Evolutionary conservation across 306 rosid genomes (phyloP).

Genomic region (Chamaecrista fasciculata): DNA sequence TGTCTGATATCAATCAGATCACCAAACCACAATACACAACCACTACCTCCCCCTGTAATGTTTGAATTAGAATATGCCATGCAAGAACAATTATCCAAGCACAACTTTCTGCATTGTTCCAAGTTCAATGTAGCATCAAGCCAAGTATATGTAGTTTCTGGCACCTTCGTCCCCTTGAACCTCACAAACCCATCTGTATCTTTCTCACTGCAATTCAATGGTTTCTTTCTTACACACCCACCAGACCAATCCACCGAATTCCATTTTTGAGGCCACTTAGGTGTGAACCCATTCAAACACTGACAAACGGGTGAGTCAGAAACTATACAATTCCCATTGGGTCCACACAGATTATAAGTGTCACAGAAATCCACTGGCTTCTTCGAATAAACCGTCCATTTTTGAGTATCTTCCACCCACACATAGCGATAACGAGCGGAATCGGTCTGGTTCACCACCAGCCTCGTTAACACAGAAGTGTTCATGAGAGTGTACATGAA

Average conservation of each 20-base stretch:
- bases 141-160: background rate
- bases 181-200: background rate
- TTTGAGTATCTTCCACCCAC: background rate
- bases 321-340: background rate
- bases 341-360: background rate
- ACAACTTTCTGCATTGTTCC: background rate
- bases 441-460: background rate
- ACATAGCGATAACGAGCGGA: background rate
- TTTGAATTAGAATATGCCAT: slow-evolving; percentile 3
- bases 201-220: slow-evolving; percentile 2
- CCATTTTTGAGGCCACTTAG: background rate
- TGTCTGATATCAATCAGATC: background rate
- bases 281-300: background rate
- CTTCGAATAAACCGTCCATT: background rate
- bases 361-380: background rate
- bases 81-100: slow-evolving; percentile 16
- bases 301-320: background rate
- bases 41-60: slow-evolving; percentile 2
- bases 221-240: background rate
- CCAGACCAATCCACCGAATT: background rate
- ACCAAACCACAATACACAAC: slow-evolving; percentile 4
- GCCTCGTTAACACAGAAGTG: background rate
- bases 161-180: background rate
- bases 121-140: background rate
- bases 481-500: background rate